Base-by-base conservation (phyloP, 1,139 yeast genomes). In the Yamadazyma atlantica region DNA sequence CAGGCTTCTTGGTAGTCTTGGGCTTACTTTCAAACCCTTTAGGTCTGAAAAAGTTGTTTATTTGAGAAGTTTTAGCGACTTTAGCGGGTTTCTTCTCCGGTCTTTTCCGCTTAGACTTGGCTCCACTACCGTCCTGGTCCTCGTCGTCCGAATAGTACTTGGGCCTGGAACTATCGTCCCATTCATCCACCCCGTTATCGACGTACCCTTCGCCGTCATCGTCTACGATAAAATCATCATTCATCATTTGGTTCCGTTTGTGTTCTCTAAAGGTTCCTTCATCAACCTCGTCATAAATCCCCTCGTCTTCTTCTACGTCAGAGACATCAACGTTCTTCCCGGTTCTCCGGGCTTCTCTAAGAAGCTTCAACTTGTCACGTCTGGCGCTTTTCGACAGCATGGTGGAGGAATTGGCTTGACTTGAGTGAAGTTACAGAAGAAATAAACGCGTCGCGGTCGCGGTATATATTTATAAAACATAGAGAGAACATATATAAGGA, bases 171-270 rank as follows among this genome's bases (percentile, higher is more conserved):
- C 70, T 62, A 26, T 69, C 77, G 39, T 81, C 89, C 95, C 95
- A 86, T 45, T 88, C 95, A 51, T 90, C 95, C 11, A 75, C 87
- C 37, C 97, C 97, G 34, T 85, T 85, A 53, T 92, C 97, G 2
- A 87, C 90, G 54, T 92, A 92, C 0, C 94, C 94, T 48, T 82
- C 83, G 11, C 95, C 96, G 47, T 84, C 81, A 57, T 92, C 97
- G 55, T 89, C 97, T 2, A 88, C 96, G 35, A 92, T 92, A 57
- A 92, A 92, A 55, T 90, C 96, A 55, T 90, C 97, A 46, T 85
- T 82, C 64, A 88, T 72, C 39, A 92, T 69, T 44, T 89, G 88
- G 42, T 85, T 78, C 49, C 95, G 76, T 55, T 86, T 87, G 56
- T 81, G 86, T 47, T 77, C 75, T 48, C 92, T 70, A 61, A 78